These are phyloP conservation scores for Yamagishiella unicocca DNA, from an alignment of 139 green algal species.

Conservation along the genomic window DNA sequence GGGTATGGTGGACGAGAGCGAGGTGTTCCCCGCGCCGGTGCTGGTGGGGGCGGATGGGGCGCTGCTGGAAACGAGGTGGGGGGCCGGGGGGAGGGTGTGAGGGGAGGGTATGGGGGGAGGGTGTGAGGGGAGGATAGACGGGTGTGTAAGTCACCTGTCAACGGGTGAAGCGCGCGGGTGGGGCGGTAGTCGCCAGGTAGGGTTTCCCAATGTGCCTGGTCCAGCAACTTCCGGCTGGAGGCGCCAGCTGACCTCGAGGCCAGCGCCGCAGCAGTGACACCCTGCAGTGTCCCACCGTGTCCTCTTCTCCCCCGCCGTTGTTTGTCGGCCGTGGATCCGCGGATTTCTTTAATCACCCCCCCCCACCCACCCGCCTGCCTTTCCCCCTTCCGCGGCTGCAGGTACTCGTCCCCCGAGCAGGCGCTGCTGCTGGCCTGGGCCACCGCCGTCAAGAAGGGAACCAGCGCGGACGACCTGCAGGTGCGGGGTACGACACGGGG, in stretches of 20 bases:
- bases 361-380: too few relatives aligned
- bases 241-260: too few relatives aligned
- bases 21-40: conserved; percentile 69
- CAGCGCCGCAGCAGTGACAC: too few relatives aligned
- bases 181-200: too few relatives aligned
- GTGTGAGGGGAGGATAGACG: not conserved
- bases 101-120: not conserved
- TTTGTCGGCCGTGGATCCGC: too few relatives aligned
- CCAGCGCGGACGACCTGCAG: conserved; percentile 70
- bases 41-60: conserved; percentile 53
- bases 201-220: too few relatives aligned
- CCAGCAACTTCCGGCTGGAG: too few relatives aligned
- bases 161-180: too few relatives aligned
- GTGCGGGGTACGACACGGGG: conserved; percentile 4
- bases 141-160: too few relatives aligned
- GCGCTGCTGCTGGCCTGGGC: conserved; percentile 78
- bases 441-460: conserved; percentile 72
- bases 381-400: not conserved
- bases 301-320: too few relatives aligned
- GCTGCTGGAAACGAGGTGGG: conserved; percentile 16
- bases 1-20: conserved; percentile 62
- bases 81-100: not conserved
- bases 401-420: conserved; percentile 72
- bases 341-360: too few relatives aligned
- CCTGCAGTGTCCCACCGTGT: too few relatives aligned